phyloP scores from a whole-genome alignment of 1,284 basidiomycete species.

The Ustilago bromivora region DNA sequence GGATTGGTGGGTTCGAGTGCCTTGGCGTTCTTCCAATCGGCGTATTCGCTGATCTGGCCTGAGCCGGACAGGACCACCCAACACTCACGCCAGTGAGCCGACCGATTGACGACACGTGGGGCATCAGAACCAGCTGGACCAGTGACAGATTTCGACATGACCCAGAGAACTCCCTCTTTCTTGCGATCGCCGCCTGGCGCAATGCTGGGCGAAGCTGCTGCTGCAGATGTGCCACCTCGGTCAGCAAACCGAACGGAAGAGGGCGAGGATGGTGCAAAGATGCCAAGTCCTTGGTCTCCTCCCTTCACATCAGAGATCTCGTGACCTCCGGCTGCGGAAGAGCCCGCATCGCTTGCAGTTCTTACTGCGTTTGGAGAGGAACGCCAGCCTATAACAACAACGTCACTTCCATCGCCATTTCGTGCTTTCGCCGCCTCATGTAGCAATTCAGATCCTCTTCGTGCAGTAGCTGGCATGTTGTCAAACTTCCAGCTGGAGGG shows the following conservation, averaged over 20 bases:
- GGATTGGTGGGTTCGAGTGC: constrained; percentile 52
- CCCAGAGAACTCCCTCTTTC: constrained; percentile 64
- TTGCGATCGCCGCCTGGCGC: constrained; percentile 44
- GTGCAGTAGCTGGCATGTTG: constrained; percentile 5
- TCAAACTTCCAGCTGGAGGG: constrained; percentile 28
- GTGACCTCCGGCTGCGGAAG: constrained; percentile 5
- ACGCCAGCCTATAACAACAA: constrained; percentile 6
- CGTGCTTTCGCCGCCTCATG: background rate
- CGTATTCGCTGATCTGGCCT: constrained; percentile 60
- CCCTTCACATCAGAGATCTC: background rate
- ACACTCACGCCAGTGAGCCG: constrained; percentile 55
- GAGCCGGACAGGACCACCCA: constrained; percentile 64
- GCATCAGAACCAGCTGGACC: constrained; percentile 53
- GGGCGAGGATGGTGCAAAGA: constrained; percentile 13
- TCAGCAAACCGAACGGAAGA: background rate
- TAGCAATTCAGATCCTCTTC: constrained; percentile 15
- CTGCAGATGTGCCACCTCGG: background rate
- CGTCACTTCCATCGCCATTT: background rate
- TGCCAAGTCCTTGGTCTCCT: constrained; percentile 19
- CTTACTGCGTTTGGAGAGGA: background rate
- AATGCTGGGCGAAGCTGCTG: background rate
- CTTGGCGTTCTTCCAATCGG: constrained; percentile 61
- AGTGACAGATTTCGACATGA: constrained; percentile 47
- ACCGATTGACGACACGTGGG: constrained; percentile 51
- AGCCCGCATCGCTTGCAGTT: constrained; percentile 15